Base-by-base conservation (phyloP, 2,329 filamentous ascomycete genomes). In the Penicillium decumbens region DNA sequence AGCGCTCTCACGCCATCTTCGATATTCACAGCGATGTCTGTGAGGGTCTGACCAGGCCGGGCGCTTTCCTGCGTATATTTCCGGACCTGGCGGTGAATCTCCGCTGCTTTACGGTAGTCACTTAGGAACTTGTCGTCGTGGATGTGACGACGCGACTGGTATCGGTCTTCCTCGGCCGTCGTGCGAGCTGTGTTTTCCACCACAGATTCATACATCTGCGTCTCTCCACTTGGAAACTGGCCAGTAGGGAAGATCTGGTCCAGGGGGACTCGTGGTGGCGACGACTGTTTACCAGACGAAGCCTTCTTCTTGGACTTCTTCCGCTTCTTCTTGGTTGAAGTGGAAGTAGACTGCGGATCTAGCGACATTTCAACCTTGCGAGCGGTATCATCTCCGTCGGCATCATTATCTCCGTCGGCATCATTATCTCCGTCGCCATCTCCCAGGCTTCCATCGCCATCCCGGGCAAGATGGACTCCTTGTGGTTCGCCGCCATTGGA, bases 71-170 rank as follows among this genome's bases (percentile, higher is more conserved):
- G 76, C 4, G 74, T 74, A 62, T 74, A 79, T 38, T 73, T 72
- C 24, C 79, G 75, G 41, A 79, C 76, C 62, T 81, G 75, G 39
- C 79, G 73, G 61, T 82, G 79, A 40, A 79, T 69, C 58, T 81
- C 79, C 0, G 79, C 79, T 8, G 77, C 79, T 62, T 80, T 72
- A 41, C 79, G 77, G 62, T 81, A 82, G 49, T 81, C 72, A 23
- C 65, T 67, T 20, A 81, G 67, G 56, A 79, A 80, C 10, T 68
- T 70, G 20, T 72, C 67, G 51, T 78, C 75, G 58, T 74, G 67
- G 45, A 71, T 66, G 45, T 73, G 66, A 12, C 65, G 33, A n/a
- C 65, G 64, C 10, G 65, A 58, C 18, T 73, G 53, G 50, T 76
- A 69, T 28, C 75, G 70, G 43, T 69, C 59, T 64, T 80, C 77